Evolutionary conservation across 2,329 filamentous ascomycete genomes (phyloP), one percentile per base, ranked within the genome.

Genomic region (Fusarium sp.): DNA sequence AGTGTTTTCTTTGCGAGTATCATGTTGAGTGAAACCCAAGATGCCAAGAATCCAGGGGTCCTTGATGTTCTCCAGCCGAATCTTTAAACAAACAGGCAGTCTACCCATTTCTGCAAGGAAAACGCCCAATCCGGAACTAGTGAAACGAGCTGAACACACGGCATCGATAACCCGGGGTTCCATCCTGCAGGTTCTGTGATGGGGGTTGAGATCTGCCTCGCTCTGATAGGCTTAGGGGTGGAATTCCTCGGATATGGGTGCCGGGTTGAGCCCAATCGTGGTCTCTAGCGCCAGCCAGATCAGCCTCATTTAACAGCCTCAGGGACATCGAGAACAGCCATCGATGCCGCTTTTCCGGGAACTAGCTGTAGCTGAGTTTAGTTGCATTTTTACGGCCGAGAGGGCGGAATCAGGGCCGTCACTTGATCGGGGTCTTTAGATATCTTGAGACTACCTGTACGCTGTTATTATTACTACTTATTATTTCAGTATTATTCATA

Each of bases 91-190:
- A 22, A 22, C 20, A 8, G 14, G 54, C 8, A 38, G 20, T 11
- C 50, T 20, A n/a, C 27, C 34, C 34, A 16, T 57, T 57, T 57
- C 54, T 37, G 34, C 54, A 57, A 37, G 54, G 54, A 11, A 35
- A 35, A n/a, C 20, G 20, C 34, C 54, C 8, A 37, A 27, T 27
- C 8, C n/a, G 34, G 16, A 24, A 16, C 34, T 57, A 57, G 34
- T 37, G 54, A 57, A 57, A 38, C 54, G 9, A 57, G 34, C 54
- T 57, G 54, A 57, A 57, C 34, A 31, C 54, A 37, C 31, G 54
- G 31, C 31, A 35, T 35, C 54, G 16, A 57, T 35, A 38, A 22
- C 54, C 34, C 20, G 20, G 31, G 54, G 54, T 31, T 31, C 29
- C 50, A 5, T 29, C 6, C 27, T 57, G 20, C 54, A 57, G n/a